Base-by-base conservation (phyloP, 2,329 filamentous ascomycete genomes). In the Alternaria panax region DNA sequence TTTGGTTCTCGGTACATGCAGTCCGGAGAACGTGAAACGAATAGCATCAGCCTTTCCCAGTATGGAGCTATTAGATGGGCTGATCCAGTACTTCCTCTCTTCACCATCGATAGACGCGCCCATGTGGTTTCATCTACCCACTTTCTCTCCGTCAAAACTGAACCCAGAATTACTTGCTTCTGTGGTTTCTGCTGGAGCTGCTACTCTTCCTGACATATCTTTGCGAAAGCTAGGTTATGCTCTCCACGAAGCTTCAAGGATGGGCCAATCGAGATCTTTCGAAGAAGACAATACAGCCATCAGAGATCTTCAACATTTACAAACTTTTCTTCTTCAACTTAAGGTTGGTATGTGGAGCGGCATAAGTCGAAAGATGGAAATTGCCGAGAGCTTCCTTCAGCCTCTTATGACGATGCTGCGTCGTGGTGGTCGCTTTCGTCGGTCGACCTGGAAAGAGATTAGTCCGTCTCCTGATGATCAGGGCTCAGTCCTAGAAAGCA, bases 21-120 rank as follows among this genome's bases (percentile, higher is more conserved):
- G 83, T 46, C 77, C 78, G 2, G 67, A 84, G 75, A 77, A 83
- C 76, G 75, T 83, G 71, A 66, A 65, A 59, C 83, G 80, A 50
- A 85, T 87, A 20, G 86, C 84, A 18, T 84, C 82, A 1, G 88
- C 87, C 0, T 90, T 90, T 63, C 87, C 87, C 0, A 87, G 86
- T 1, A 81, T 86, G 18, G 84, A 86, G 22, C 74, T 87, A 14
- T 79, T 90, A 60, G 87, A 90, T 65, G 86, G 83, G 9, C 79
- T 90, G 55, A 80, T 88, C 12, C 85, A 89, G 59, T 84, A 86
- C 60, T 90, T 86, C 60, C 76, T 89, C 20, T 84, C 85, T 1
- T 81, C 82, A 1, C 85, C 88, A 42, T 78, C 81, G 25, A 83
- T 86, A 46, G 82, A 87, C 59, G 81, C 87, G 0, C 86, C 85